Base-by-base conservation (phyloP, 176 grass and related monocot genomes). In the Avena insularis region DNA sequence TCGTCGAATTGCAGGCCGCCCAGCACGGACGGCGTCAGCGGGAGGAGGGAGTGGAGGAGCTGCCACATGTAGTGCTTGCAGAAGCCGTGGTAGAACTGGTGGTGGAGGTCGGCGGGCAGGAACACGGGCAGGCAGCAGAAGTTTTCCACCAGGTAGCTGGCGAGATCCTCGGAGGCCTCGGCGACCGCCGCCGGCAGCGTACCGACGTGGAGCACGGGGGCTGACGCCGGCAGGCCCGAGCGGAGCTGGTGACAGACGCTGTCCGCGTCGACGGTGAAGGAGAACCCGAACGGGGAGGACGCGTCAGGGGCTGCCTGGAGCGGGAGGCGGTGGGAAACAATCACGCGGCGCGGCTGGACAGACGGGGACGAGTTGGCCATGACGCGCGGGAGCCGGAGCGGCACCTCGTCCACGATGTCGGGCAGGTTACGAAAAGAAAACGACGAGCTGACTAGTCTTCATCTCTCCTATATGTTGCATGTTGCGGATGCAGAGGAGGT, bases 21-120 rank as follows among this genome's bases (percentile, higher is more conserved):
- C 0, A 90, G 88, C 2, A 83, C 91, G 8, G 93, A 93, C n/a
- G 91, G 90, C 35, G 90, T 89, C 6, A 98, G 87, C 9, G 96
- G 96, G 29, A 98, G 88, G 13, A 98, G 90, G 85, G 95, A 98
- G 82, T 98, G 96, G 79, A 95, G 94, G 5, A 98, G 86, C 51
- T 93, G 93, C 93, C 93, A 93, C 21, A 93, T 67, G 58, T 95
- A 91, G 45, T 83, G 87, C 82, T 94, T 94, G 69, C 89, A 94
- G 60, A 94, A 94, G 9, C 81, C 71, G 72, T 94, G 84, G 29
- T 94, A 94, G 84, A 94, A 94, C 0, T 88, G 85, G 38, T 73
- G 78, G 90, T 98, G 96, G 79, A 98, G 91, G 33, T 95, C 93
- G 29, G 36, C 11, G 2, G 93, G 96, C 4, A 98, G 63, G 79